Evolutionary conservation across 2,329 filamentous ascomycete genomes (phyloP), one percentile per base, ranked within the genome.

Genomic region (Penicillium sp.): DNA sequence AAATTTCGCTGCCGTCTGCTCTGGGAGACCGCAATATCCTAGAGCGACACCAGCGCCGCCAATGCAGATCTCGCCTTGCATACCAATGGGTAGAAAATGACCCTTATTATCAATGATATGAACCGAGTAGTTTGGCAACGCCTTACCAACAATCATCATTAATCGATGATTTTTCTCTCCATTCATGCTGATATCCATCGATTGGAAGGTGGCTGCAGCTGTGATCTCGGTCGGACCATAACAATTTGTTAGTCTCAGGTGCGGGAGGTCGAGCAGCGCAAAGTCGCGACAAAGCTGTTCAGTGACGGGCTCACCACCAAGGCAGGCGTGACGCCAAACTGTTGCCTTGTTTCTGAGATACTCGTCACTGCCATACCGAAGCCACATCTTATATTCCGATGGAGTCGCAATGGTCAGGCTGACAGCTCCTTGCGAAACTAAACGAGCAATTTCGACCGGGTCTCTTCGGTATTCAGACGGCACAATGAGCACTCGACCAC

Each of bases 51-150:
- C 58, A 33, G 51, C 52, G n/a, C 65, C 62, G 25, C 57, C 68
- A 32, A 78, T 62, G 29, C 41, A 63, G 4, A 78, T 62, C 50
- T 77, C 73, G 4, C 76, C 76, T 0, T 65, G 55, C 2, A 66
- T 43, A 0, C 74, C 73, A 8, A 62, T 33, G 0, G 75, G 71
- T 1, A 72, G 59, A 3, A 67, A 65, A 3, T 66, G 49, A 37
- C 62, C 42, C 1, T 72, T 35, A 3, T 64, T 49, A 50, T 76
- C 73, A 0, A 77, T 18, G 36, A 58, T 43, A 27, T 59, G 53
- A 1, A 75, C 60, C 0, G 51, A 45, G 40, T 66, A 69, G 51
- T 73, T 73, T 1, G 68, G 64, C 6, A 72, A 35, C 3, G 66
- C 45, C 4, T 46, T 32, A 5, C 65, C 63, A 5, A 50, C 26